Evolutionary conservation across 2,329 filamentous ascomycete genomes (phyloP).

Genomic region (Fusarium continuum): DNA sequence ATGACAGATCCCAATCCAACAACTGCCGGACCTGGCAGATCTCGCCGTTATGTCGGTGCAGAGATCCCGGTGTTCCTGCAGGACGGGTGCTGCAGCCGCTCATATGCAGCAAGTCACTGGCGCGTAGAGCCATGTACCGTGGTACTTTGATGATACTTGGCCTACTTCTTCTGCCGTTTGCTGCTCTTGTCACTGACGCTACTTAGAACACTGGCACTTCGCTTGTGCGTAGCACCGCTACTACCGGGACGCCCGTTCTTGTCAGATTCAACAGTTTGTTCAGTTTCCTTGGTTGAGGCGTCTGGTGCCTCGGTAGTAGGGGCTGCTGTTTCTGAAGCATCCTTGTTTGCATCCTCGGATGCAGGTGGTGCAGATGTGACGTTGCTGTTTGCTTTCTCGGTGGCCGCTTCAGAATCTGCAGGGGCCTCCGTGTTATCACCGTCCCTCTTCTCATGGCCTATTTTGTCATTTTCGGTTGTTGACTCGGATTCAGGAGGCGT

Average conservation of each 20-base stretch:
- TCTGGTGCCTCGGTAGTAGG: conserved; percentile 18
- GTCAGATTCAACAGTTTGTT: conserved; percentile 39
- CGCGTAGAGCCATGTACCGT: conserved; percentile 26
- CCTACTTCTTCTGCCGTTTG: conserved; percentile 65
- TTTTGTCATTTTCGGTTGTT: conserved; percentile 30
- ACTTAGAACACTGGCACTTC: conserved; percentile 85
- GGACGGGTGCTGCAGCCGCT: conserved; percentile 14
- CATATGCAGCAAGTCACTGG: conserved; percentile 26
- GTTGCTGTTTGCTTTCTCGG: conserved; percentile 21
- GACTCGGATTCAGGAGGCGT: conserved; percentile 21
- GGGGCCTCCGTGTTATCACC: conserved; percentile 23
- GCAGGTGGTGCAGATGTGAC: conserved; percentile 8
- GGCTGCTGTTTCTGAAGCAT: conserved; percentile 14
- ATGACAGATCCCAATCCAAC: conserved; percentile 23
- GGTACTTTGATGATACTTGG: conserved; percentile 37
- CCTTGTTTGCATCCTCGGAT: conserved; percentile 33
- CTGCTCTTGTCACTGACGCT: conserved; percentile 70
- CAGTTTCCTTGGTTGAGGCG: conserved; percentile 22
- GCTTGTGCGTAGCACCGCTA: conserved; percentile 67
- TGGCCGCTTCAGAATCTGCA: conserved; percentile 2
- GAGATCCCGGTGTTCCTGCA: conserved; percentile 23
- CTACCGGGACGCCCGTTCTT: conserved; percentile 49
- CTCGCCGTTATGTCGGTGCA: conserved; percentile 8
- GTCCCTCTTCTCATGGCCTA: conserved; percentile 13
- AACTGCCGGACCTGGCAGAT: conserved; percentile 28